A percentile compares a stretch with the other conserved stretches of the same genome.
Evolutionary conservation across 2,329 filamentous ascomycete genomes (phyloP).

Genomic region (Cladosporium oxysporum): DNA sequence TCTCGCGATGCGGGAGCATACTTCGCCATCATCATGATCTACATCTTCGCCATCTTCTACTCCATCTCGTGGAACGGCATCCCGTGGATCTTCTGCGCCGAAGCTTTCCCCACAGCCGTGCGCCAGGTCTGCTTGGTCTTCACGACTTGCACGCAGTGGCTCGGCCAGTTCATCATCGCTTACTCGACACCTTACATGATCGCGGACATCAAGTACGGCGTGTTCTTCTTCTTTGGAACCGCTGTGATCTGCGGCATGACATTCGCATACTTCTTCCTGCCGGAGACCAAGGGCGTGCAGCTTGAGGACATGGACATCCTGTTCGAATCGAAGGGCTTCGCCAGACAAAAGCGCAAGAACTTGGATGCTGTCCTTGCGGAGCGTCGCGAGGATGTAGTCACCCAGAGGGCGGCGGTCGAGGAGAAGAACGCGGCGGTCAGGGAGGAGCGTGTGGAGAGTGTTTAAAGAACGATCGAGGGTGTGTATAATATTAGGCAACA

Average conservation of each 20-base stretch:
- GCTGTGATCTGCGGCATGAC: constrained; percentile 30
- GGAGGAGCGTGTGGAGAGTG: constrained; percentile 7
- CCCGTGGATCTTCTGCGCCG: constrained; percentile 45
- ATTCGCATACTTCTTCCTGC: constrained; percentile 62
- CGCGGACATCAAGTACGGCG: constrained; percentile 29
- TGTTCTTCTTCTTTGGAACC: constrained; percentile 42
- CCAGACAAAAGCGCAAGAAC: constrained; percentile 15
- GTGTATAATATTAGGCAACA: background rate
- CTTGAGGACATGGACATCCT: constrained; percentile 15
- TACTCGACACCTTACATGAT: constrained; percentile 42
- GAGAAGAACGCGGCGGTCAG: constrained; percentile 5
- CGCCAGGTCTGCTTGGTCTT: constrained; percentile 43
- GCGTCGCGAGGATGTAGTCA: constrained; percentile 7
- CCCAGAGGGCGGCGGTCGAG: background rate
- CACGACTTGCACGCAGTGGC: constrained; percentile 42
- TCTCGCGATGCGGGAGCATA: constrained; percentile 48
- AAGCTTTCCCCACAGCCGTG: constrained; percentile 50
- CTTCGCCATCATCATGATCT: constrained; percentile 57
- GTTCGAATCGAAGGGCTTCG: constrained; percentile 9
- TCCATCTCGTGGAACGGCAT: constrained; percentile 46
- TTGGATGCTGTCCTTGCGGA: constrained; percentile 6
- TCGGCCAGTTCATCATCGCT: constrained; percentile 44
- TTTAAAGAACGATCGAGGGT: background rate
- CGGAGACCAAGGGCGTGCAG: constrained; percentile 65
- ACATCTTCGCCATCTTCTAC: constrained; percentile 57